These are phyloP conservation scores for Citrus cavaleriei DNA, from an alignment of 345 rosid genomes.

Conservation along the genomic window DNA sequence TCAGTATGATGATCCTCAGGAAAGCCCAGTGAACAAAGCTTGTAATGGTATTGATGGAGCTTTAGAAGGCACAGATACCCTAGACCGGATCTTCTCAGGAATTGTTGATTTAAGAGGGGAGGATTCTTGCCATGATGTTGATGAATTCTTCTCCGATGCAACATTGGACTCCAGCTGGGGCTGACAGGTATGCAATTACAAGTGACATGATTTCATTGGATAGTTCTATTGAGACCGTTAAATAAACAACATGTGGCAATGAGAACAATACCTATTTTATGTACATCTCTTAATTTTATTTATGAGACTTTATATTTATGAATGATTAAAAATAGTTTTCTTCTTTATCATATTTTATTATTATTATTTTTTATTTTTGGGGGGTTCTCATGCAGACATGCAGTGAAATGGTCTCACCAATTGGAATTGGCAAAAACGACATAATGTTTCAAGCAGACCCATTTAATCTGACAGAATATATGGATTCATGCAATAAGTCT, in stretches of 20 bases:
- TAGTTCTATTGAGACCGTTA: too few relatives aligned
- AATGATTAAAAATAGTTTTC: too few relatives aligned
- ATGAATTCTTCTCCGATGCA: neutral
- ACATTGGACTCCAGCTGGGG: neutral
- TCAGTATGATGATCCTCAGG: conserved; percentile 21
- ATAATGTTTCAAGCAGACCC: conserved; percentile 14
- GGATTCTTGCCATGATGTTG: neutral
- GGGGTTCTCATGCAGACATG: conserved; percentile 5
- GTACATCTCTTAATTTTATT: too few relatives aligned
- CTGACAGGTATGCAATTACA: conserved; percentile 11
- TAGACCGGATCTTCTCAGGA: conserved; percentile 13
- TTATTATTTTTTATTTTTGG: too few relatives aligned
- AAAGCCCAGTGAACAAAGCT: neutral
- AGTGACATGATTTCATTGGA: too few relatives aligned
- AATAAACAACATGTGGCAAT: too few relatives aligned
- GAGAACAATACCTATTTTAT: too few relatives aligned
- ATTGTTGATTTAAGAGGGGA: neutral
- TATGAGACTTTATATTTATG: too few relatives aligned
- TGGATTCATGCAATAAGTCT: neutral
- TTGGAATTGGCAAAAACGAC: neutral
- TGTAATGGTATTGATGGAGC: conserved; percentile 17
- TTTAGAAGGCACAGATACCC: neutral
- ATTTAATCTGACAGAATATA: conserved; percentile 6
- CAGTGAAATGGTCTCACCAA: conserved; percentile 17
- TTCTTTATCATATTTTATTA: too few relatives aligned